phyloP scores from a whole-genome alignment of 2,329 filamentous ascomycete genomes.

The Apiospora kogelbergensis region DNA sequence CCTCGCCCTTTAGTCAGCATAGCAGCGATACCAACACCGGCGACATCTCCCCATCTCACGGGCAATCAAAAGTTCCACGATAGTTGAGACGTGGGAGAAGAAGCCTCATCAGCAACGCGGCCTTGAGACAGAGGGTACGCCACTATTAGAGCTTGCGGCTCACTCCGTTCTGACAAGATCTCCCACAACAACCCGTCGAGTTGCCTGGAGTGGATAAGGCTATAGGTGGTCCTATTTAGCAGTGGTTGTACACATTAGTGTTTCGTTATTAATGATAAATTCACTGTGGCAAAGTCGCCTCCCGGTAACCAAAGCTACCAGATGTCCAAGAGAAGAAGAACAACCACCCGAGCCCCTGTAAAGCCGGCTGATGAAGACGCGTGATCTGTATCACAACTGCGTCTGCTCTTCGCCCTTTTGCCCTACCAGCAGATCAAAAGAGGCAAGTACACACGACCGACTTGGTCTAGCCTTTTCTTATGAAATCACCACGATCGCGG shows the following conservation, averaged over 20 bases:
- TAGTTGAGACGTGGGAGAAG: not conserved
- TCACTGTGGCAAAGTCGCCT: too few relatives aligned
- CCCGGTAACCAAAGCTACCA: too few relatives aligned
- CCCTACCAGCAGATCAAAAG: not conserved
- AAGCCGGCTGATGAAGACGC: not conserved
- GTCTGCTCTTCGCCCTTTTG: not conserved
- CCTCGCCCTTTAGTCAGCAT: too few relatives aligned
- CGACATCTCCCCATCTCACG: too few relatives aligned
- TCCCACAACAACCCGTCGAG: not conserved
- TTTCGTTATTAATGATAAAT: not conserved
- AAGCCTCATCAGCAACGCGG: not conserved
- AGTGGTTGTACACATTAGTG: too few relatives aligned
- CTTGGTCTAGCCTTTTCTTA: not conserved
- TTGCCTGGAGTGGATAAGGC: not conserved
- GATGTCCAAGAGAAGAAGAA: not conserved
- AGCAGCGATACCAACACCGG: too few relatives aligned
- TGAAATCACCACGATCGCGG: not conserved
- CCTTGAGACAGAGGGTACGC: not conserved
- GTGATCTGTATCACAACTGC: not conserved
- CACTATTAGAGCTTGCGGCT: not conserved
- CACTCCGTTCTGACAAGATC: not conserved
- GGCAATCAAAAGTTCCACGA: too few relatives aligned
- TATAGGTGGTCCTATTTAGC: not conserved
- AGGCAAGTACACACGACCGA: not conserved
- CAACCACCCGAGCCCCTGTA: not conserved